Evolutionary conservation across 208 protist genomes (phyloP).

Genomic region (Blastocrithidia nonstop): DNA sequence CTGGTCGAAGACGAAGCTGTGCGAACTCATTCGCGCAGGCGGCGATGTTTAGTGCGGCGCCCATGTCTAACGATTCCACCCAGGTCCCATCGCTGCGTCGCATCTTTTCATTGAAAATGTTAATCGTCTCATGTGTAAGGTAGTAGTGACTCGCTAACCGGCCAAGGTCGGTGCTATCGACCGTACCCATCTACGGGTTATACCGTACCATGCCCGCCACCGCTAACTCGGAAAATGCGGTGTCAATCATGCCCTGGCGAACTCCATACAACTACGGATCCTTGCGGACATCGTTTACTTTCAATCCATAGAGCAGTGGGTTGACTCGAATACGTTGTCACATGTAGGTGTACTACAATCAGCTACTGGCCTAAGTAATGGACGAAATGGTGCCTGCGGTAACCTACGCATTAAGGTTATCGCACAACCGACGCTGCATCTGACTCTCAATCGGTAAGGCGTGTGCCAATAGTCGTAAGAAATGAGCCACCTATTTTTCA

Average conservation of each 20-base stretch:
- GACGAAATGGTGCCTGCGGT: slow-evolving; percentile 95
- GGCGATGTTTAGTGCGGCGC: slow-evolving; percentile 87
- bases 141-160: slow-evolving; percentile 97
- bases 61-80: slow-evolving; percentile 73
- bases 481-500: slow-evolving; percentile 92
- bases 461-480: slow-evolving; percentile 88
- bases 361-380: slow-evolving; percentile 88
- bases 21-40: slow-evolving; percentile 92
- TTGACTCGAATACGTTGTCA: slow-evolving; percentile 95
- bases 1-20: slow-evolving; percentile 91
- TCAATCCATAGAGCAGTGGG: slow-evolving; percentile 93
- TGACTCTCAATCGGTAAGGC: slow-evolving; percentile 95
- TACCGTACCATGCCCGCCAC: slow-evolving; percentile 92
- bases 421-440: slow-evolving; percentile 86
- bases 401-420: slow-evolving; percentile 98
- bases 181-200: slow-evolving; percentile 90
- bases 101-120: slow-evolving; percentile 90
- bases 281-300: slow-evolving; percentile 71
- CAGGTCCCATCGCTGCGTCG: slow-evolving; percentile 68
- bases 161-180: slow-evolving; percentile 92
- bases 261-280: slow-evolving; percentile 84
- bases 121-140: slow-evolving; percentile 91
- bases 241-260: slow-evolving; percentile 92
- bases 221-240: slow-evolving; percentile 88
- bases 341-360: slow-evolving; percentile 97